Percentiles rank a stretch among this genome's conserved stretches.
phyloP scores from a whole-genome alignment of 1,139 yeast genomes.

The Sugiyamaella neomexicana region DNA sequence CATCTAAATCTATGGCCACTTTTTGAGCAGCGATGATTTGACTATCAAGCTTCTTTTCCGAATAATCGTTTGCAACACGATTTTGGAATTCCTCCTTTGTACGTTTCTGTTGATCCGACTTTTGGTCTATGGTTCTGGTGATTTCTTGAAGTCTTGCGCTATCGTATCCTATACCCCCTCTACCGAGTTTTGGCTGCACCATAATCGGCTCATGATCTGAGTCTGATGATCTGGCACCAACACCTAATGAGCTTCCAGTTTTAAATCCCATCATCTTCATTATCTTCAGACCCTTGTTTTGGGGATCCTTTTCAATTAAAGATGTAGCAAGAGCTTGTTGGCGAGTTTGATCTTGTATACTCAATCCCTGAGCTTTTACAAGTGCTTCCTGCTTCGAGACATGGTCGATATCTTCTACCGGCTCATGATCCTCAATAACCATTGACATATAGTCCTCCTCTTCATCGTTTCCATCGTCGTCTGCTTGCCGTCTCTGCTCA shows the following conservation, averaged over 20 bases:
- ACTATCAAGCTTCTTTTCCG: slow-evolving; percentile 17
- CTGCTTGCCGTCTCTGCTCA: slow-evolving; percentile 8
- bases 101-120: slow-evolving; percentile 14
- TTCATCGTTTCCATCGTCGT: slow-evolving; percentile 24
- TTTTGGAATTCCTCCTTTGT: slow-evolving; percentile 19
- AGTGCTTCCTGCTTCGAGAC: slow-evolving; percentile 10
- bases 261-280: slow-evolving; percentile 60
- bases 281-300: slow-evolving; percentile 48
- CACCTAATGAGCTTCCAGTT: slow-evolving; percentile 49
- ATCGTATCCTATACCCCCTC: slow-evolving; percentile 33
- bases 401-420: slow-evolving; percentile 18
- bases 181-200: slow-evolving; percentile 24
- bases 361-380: slow-evolving; percentile 12
- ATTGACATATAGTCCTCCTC: slow-evolving; percentile 39
- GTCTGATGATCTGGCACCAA: slow-evolving; percentile 2
- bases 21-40: slow-evolving; percentile 22
- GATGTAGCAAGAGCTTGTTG: slow-evolving; percentile 16
- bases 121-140: slow-evolving; percentile 12
- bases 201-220: slow-evolving; percentile 25
- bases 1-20: slow-evolving; percentile 25
- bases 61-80: slow-evolving; percentile 16
- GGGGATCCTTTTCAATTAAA: slow-evolving; percentile 16
- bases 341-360: slow-evolving; percentile 12
- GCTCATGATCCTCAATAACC: slow-evolving; percentile 26
- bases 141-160: slow-evolving; percentile 18